Evolutionary conservation across 306 rosid genomes (phyloP).

Genomic region (Lotus japonicus): DNA sequence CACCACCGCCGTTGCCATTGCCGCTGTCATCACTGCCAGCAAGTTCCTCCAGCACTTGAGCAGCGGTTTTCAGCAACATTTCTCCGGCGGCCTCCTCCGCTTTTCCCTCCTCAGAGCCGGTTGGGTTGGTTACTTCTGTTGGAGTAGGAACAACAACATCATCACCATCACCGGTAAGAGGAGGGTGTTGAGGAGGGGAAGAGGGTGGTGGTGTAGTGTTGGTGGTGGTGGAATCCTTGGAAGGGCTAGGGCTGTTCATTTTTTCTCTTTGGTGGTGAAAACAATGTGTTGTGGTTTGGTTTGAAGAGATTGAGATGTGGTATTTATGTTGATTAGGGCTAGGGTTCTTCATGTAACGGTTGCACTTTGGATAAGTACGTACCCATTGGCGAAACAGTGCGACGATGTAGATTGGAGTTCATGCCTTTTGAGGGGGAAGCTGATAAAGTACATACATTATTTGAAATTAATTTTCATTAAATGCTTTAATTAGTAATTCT

Average conservation of each 20-base stretch:
- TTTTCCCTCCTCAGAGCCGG: neutral
- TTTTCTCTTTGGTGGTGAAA: neutral
- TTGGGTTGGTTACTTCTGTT: neutral
- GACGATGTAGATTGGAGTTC: neutral
- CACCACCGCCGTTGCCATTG: neutral
- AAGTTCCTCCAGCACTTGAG: slow-evolving; percentile 6
- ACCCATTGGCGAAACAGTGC: neutral
- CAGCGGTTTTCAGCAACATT: neutral
- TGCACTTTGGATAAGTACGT: too few relatives aligned
- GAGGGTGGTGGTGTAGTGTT: neutral
- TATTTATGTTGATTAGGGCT: neutral
- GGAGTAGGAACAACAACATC: neutral
- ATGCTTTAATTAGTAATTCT: too few relatives aligned
- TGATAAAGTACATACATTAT: too few relatives aligned
- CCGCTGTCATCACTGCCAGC: too few relatives aligned
- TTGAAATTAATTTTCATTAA: too few relatives aligned
- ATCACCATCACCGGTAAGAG: neutral
- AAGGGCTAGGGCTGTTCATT: neutral
- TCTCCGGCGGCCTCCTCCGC: neutral
- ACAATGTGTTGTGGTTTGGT: neutral
- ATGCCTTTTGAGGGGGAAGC: too few relatives aligned
- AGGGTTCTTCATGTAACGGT: neutral
- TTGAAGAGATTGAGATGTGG: neutral
- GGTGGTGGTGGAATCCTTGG: neutral
- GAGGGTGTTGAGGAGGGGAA: neutral